Percentiles rank a stretch among this genome's conserved stretches.
phyloP scores from a whole-genome alignment of 768 basidiomycete genomes.

The Serpula lacrymans region DNA sequence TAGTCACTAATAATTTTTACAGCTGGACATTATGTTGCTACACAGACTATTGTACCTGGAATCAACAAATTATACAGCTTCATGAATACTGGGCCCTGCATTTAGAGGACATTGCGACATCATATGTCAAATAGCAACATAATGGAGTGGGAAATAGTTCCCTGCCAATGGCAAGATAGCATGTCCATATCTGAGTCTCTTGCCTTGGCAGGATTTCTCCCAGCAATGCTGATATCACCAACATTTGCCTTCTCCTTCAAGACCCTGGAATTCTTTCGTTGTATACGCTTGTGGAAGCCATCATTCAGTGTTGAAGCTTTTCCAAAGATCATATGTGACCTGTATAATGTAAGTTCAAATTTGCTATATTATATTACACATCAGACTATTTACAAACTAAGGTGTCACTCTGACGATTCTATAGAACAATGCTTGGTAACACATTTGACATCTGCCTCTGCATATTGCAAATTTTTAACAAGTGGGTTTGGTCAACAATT shows the following conservation, averaged over 20 bases:
- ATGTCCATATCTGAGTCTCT: no score
- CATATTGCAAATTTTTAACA: slow-evolving; percentile 18
- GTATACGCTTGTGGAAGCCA: slow-evolving; percentile 10
- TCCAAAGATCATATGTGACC: slow-evolving; percentile 22
- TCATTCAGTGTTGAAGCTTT: slow-evolving; percentile 24
- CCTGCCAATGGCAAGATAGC: no score
- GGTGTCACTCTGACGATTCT: slow-evolving; percentile 21
- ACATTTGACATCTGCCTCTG: slow-evolving; percentile 35
- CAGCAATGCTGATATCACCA: slow-evolving; percentile 3
- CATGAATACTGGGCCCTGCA: no score
- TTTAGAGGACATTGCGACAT: no score
- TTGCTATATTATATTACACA: neutral
- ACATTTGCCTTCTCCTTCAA: slow-evolving; percentile 18
- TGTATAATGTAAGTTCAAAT: slow-evolving; percentile 17
- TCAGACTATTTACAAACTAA: slow-evolving; percentile 11
- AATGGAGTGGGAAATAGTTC: no score
- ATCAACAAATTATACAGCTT: no score
- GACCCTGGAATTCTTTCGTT: slow-evolving; percentile 20
- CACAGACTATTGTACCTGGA: no score
- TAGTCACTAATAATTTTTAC: no score
- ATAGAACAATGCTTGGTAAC: slow-evolving; percentile 22
- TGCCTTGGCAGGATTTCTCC: no score
- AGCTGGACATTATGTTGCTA: no score
- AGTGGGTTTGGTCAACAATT: slow-evolving; percentile 19
- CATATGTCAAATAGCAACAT: no score